Evolutionary conservation across 257 asterid species (phyloP).

Genomic region (Henckelia pumila): DNA sequence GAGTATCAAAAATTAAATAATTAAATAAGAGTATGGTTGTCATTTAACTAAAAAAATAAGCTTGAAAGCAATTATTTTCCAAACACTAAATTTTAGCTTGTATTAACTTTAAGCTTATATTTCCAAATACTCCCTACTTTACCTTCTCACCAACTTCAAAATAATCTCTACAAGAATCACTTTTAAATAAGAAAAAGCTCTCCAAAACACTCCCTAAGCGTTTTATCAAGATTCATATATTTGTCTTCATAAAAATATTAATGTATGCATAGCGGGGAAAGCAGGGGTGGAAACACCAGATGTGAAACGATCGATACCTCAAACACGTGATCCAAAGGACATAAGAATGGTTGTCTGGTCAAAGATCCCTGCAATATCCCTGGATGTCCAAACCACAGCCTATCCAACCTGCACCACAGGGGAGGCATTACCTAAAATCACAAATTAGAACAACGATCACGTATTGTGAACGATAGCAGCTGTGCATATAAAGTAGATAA

Average conservation of each 20-base stretch:
- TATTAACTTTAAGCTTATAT: too few species aligned
- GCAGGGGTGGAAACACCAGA: conserved; percentile 7
- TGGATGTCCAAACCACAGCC: conserved; percentile 99
- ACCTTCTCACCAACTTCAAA: too few species aligned
- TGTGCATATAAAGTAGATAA: conserved; percentile 21
- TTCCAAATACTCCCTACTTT: too few species aligned
- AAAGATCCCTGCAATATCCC: conserved; percentile 70
- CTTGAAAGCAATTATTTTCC: too few species aligned
- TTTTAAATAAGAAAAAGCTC: too few species aligned
- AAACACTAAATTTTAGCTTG: too few species aligned
- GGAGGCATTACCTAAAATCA: conserved; percentile 99
- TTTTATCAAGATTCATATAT: background rate
- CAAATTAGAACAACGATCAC: conserved; percentile 56
- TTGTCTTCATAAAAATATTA: background rate
- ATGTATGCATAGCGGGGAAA: background rate
- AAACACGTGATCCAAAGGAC: conserved; percentile 95
- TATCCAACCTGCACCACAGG: conserved; percentile 99
- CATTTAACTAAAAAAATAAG: too few species aligned
- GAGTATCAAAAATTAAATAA: too few species aligned
- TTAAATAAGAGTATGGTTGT: too few species aligned
- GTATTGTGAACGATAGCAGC: conserved; percentile 28
- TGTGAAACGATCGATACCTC: conserved; percentile 54
- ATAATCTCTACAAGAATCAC: too few species aligned
- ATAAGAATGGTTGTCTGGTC: conserved; percentile 91
- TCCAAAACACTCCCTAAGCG: too few species aligned